Conservation (phyloP, 805 yeast genomes). For the Kuraishia borneana region DNA sequence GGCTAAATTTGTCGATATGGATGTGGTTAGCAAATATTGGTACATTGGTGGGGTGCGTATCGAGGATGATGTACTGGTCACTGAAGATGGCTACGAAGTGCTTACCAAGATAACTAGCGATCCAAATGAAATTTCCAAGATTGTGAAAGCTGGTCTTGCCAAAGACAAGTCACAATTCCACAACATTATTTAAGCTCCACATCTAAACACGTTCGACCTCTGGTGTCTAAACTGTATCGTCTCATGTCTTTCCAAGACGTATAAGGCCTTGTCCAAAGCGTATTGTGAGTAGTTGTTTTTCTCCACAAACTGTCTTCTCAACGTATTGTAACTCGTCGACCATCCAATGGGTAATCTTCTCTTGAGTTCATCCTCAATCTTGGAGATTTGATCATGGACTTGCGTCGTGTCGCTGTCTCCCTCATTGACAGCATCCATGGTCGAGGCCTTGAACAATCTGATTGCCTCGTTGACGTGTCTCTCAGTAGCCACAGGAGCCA, state of each 20-base stretch:
- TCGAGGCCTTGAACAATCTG: constrained; percentile 88
- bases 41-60: constrained; percentile 95
- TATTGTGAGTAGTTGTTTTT: constrained; percentile 38
- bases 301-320: constrained; percentile 64
- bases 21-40: constrained; percentile 66
- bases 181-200: constrained; percentile 35
- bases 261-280: constrained; percentile 75
- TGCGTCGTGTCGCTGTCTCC: constrained; percentile 42
- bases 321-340: constrained; percentile 80
- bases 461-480: constrained; percentile 94
- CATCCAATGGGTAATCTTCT: constrained; percentile 93
- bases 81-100: constrained; percentile 68
- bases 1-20: constrained; percentile 47
- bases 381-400: constrained; percentile 58
- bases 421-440: constrained; percentile 77
- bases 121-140: constrained; percentile 68
- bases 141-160: constrained; percentile 59
- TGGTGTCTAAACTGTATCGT: constrained; percentile 84
- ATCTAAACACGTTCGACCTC: constrained; percentile 68
- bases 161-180: constrained; percentile 61
- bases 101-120: constrained; percentile 78
- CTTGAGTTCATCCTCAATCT: constrained; percentile 75
- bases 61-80: constrained; percentile 84
- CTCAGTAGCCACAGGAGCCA: constrained; percentile 75
- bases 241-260: constrained; percentile 75